Percentiles rank a stretch among this genome's conserved stretches.
Evolutionary conservation across 2,329 filamentous ascomycete genomes (phyloP).

Genomic region (Aspergillus sp.): DNA sequence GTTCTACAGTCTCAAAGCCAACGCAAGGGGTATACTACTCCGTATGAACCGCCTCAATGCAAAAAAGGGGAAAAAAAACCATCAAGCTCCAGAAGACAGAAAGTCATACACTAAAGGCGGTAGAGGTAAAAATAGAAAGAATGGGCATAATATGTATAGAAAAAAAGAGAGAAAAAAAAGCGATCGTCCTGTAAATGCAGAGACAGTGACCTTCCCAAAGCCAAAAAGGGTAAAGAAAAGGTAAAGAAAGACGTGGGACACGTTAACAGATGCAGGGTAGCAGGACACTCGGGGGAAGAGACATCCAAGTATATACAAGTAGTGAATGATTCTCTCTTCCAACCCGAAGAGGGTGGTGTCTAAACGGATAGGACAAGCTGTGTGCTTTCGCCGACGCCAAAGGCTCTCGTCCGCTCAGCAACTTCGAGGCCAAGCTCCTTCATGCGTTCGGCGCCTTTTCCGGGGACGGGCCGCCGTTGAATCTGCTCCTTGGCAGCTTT

Average conservation of each 20-base stretch:
- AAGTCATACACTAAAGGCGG: conserved; percentile 16
- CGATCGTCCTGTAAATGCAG: conserved; percentile 30
- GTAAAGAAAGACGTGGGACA: conserved; percentile 27
- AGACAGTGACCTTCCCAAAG: conserved; percentile 20
- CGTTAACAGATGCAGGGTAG: conserved; percentile 25
- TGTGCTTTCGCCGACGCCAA: conserved; percentile 51
- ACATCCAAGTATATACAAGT: conserved; percentile 29
- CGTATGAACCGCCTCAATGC: conserved; percentile 33
- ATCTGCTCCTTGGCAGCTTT: conserved; percentile 69
- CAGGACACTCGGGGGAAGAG: conserved; percentile 22
- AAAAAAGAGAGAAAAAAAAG: conserved; percentile 14
- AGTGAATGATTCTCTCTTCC: conserved; percentile 14
- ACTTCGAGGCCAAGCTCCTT: conserved; percentile 84
- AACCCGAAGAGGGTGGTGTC: conserved; percentile 12
- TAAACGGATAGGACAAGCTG: conserved; percentile 73
- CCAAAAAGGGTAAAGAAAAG: conserved; percentile 13
- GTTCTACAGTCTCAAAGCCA: conserved; percentile 18
- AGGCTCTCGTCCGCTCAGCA: conserved; percentile 76
- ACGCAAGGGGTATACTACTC: conserved; percentile 32
- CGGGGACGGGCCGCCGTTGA: conserved; percentile 68
- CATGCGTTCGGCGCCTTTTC: conserved; percentile 92
- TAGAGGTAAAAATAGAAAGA: conserved; percentile 18
- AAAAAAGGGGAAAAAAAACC: conserved; percentile 19
- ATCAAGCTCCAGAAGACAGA: conserved; percentile 18
- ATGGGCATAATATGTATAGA: conserved; percentile 15